Evolutionary conservation across 2,329 filamentous ascomycete species (phyloP).

Genomic region (Botrytis deweyae): DNA sequence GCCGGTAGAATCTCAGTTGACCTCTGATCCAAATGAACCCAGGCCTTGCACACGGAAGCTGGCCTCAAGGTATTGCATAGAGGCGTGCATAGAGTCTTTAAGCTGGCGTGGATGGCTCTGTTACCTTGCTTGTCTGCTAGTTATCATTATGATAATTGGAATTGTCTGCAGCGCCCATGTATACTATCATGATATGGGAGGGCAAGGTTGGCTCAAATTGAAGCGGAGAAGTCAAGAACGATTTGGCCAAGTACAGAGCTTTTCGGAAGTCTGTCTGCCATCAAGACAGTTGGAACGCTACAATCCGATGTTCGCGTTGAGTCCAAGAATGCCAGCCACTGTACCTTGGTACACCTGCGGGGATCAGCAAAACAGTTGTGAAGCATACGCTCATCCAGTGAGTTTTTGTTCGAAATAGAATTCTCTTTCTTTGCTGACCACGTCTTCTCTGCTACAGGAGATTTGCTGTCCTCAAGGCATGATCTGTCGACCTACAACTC

Average conservation of each 20-base stretch:
- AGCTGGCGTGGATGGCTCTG: slow-evolving; percentile 28
- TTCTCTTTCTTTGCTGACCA: neutral
- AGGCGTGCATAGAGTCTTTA: slow-evolving; percentile 7
- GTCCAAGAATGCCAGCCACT: slow-evolving; percentile 6
- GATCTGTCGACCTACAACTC: slow-evolving; percentile 29
- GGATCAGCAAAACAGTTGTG: slow-evolving; percentile 37
- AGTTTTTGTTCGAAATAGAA: neutral
- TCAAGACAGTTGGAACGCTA: slow-evolving; percentile 26
- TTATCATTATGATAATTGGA: slow-evolving; percentile 30
- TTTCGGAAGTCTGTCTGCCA: slow-evolving; percentile 29
- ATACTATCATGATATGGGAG: slow-evolving; percentile 33
- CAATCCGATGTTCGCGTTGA: slow-evolving; percentile 5
- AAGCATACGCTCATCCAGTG: slow-evolving; percentile 34
- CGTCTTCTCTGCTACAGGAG: slow-evolving; percentile 24
- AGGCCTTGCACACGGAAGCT: slow-evolving; percentile 19
- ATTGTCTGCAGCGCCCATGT: slow-evolving; percentile 33
- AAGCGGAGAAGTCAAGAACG: slow-evolving; percentile 8
- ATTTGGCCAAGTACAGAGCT: neutral
- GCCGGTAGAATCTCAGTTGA: slow-evolving; percentile 24
- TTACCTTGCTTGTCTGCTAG: slow-evolving; percentile 25
- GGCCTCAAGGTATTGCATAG: slow-evolving; percentile 2
- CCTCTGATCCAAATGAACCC: slow-evolving; percentile 22
- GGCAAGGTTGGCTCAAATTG: slow-evolving; percentile 32
- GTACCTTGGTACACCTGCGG: slow-evolving; percentile 37
- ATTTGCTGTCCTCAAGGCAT: slow-evolving; percentile 36